Evolutionary conservation across 257 asterid genomes (phyloP).

Genomic region (Gentiana dahurica): DNA sequence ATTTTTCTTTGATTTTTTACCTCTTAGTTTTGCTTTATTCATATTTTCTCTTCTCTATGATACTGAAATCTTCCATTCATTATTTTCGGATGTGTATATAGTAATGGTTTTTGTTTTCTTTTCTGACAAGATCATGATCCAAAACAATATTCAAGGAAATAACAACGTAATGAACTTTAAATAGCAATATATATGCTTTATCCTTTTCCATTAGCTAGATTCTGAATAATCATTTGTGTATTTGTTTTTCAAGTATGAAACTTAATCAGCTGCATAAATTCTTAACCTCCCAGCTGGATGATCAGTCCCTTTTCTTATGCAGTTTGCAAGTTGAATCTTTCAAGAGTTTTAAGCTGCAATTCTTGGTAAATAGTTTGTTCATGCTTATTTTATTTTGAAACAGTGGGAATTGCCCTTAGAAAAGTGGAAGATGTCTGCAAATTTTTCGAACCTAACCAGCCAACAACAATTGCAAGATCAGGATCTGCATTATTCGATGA

Average conservation of each 20-base stretch:
- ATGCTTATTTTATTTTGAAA: no score
- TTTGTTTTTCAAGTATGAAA: background rate
- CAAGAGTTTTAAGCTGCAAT: conserved; percentile 7
- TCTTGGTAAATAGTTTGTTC: conserved; percentile 8
- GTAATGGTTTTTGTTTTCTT: no score
- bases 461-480: conserved; percentile 37
- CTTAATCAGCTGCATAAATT: background rate
- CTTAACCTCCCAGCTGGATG: conserved; percentile 2
- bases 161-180: no score
- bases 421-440: conserved; percentile 40
- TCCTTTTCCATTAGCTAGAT: no score
- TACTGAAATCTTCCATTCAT: no score
- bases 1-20: background rate
- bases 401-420: background rate
- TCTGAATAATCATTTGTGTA: no score
- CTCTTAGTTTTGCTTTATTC: no score
- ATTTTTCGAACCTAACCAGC: conserved; percentile 28
- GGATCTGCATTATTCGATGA: conserved; percentile 19
- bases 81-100: no score
- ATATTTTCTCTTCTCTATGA: no score
- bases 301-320: background rate
- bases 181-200: no score
- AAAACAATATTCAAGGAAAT: no score
- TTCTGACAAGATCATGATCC: no score
- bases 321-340: conserved; percentile 2